phyloP scores from a whole-genome alignment of 768 basidiomycete genomes.

The Boletus pseudo-olivaceus region DNA sequence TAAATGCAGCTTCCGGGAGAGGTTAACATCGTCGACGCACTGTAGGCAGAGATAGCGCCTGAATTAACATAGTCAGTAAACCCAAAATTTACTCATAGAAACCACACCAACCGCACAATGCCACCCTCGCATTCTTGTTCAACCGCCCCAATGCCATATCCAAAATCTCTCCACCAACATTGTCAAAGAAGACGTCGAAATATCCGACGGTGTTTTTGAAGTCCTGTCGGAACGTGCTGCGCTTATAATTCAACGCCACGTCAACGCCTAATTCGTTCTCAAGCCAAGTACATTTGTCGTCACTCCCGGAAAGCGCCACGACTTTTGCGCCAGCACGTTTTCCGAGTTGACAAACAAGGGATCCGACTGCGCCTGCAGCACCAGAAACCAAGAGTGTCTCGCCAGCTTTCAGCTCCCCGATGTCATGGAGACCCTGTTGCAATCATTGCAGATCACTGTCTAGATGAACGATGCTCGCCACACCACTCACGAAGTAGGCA shows the following conservation, averaged over 20 bases:
- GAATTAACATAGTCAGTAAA: slow-evolving; percentile 7
- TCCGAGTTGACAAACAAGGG: slow-evolving; percentile 78
- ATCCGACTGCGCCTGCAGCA: slow-evolving; percentile 90
- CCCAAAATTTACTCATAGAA: background rate
- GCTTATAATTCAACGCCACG: slow-evolving; percentile 86
- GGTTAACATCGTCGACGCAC: slow-evolving; percentile 39
- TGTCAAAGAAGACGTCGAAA: slow-evolving; percentile 84
- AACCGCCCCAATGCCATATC: slow-evolving; percentile 73
- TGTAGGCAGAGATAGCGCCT: slow-evolving; percentile 87
- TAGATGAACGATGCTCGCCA: background rate
- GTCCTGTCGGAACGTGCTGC: slow-evolving; percentile 61
- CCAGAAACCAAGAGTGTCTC: slow-evolving; percentile 86
- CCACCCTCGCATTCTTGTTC: slow-evolving; percentile 74
- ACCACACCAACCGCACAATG: slow-evolving; percentile 67
- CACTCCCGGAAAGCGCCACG: slow-evolving; percentile 81
- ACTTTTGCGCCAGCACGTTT: slow-evolving; percentile 78
- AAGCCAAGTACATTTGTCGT: slow-evolving; percentile 86
- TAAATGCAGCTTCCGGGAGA: background rate
- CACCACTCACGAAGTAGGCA: slow-evolving; percentile 73
- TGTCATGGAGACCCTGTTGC: slow-evolving; percentile 71
- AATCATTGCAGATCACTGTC: background rate
- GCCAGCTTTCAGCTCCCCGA: slow-evolving; percentile 77
- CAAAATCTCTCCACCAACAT: slow-evolving; percentile 78
- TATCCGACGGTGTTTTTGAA: slow-evolving; percentile 70
- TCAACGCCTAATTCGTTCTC: slow-evolving; percentile 80